Percentiles rank a stretch among this genome's conserved stretches.
Conservation (phyloP, 768 basidiomycete genomes). For the Collybia mongolica region DNA sequence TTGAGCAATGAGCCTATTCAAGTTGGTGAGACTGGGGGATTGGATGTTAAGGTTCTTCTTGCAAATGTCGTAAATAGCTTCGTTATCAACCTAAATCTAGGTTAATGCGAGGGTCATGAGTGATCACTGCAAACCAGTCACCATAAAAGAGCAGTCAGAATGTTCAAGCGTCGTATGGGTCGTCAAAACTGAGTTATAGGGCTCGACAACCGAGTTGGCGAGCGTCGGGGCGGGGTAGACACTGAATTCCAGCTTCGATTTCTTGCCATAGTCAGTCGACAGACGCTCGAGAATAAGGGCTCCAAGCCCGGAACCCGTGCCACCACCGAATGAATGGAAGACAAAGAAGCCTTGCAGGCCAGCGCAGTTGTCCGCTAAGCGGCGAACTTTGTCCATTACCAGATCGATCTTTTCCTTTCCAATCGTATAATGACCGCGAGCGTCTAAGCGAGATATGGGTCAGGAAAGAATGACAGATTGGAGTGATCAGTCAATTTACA, state of each 20-base stretch:
- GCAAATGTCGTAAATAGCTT: slow-evolving; percentile 98
- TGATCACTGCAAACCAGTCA: slow-evolving; percentile 21
- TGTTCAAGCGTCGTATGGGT: slow-evolving; percentile 99
- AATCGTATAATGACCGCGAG: slow-evolving; percentile 97
- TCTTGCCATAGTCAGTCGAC: slow-evolving; percentile 97
- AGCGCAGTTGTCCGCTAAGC: slow-evolving; percentile 92
- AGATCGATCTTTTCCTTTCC: slow-evolving; percentile 97
- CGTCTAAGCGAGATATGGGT: slow-evolving; percentile 51
- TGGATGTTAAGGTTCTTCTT: slow-evolving; percentile 88
- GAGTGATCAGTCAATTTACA: slow-evolving; percentile 52
- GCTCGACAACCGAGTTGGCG: slow-evolving; percentile 95
- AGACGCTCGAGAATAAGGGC: slow-evolving; percentile 94
- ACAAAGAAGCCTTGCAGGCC: slow-evolving; percentile 99
- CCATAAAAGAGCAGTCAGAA: slow-evolving; percentile 99
- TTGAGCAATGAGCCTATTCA: slow-evolving; percentile 97
- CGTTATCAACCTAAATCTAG: slow-evolving; percentile 66
- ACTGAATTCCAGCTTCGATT: slow-evolving; percentile 97
- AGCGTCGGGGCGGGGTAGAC: slow-evolving; percentile 94
- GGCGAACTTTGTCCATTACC: slow-evolving; percentile 94
- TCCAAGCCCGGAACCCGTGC: slow-evolving; percentile 98
- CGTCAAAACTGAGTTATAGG: slow-evolving; percentile 95
- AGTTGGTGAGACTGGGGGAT: slow-evolving; percentile 88
- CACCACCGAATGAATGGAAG: slow-evolving; percentile 99
- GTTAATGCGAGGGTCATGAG: slow-evolving; percentile 2
- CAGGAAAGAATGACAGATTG: slow-evolving; percentile 10